Evolutionary conservation across 1,284 basidiomycete genomes (phyloP).

Genomic region (Rhizoctonia solani): DNA sequence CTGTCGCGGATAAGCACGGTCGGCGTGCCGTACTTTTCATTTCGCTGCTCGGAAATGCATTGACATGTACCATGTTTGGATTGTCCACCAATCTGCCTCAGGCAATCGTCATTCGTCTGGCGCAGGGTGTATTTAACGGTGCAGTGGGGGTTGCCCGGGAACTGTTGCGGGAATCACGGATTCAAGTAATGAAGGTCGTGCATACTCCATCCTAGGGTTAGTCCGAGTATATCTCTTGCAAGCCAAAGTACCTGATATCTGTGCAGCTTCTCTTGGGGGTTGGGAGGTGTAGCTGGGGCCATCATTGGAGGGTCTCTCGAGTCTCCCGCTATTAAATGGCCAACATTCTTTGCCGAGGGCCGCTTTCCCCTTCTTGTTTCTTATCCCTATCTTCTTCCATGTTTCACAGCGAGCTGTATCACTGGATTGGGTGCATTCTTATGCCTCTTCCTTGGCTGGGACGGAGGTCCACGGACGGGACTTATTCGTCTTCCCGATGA

Average conservation of each 20-base stretch:
- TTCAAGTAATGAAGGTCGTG: constrained; percentile 87
- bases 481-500: constrained; percentile 74
- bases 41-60: constrained; percentile 80
- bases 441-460: constrained; percentile 84
- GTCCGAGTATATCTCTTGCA: constrained; percentile 38
- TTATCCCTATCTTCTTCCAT: constrained; percentile 93
- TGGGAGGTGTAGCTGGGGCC: constrained; percentile 89
- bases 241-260: background rate
- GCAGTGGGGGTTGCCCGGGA: constrained; percentile 92
- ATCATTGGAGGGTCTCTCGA: constrained; percentile 88
- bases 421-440: constrained; percentile 84
- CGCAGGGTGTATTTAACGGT: constrained; percentile 95
- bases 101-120: constrained; percentile 85
- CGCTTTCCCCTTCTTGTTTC: constrained; percentile 65
- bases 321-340: constrained; percentile 84
- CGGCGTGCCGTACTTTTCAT: constrained; percentile 82
- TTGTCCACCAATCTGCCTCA: constrained; percentile 79
- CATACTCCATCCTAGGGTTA: constrained; percentile 90
- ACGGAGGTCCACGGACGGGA: constrained; percentile 86
- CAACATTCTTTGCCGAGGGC: constrained; percentile 63
- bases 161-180: constrained; percentile 89
- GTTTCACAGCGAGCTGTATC: constrained; percentile 72
- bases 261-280: constrained; percentile 85
- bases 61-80: constrained; percentile 83
- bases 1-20: constrained; percentile 90